Evolutionary conservation across 495 filamentous ascomycete species (phyloP).

Genomic region (Durotheca rogersii): DNA sequence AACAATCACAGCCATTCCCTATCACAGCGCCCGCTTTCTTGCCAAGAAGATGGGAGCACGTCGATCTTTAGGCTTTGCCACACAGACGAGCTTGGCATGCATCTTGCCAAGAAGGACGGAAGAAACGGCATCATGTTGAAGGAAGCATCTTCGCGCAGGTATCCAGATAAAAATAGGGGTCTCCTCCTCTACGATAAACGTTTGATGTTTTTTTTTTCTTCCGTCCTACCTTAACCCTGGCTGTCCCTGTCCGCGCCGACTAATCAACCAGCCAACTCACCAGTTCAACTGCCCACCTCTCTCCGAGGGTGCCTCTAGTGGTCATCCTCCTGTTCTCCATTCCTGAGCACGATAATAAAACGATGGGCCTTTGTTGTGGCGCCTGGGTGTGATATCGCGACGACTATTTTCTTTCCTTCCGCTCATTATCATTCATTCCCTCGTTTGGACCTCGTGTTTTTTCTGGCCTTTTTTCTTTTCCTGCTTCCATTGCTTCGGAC

Average conservation of each 20-base stretch:
- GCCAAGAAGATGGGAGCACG: conserved; percentile 17
- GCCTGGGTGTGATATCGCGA: conserved; percentile 24
- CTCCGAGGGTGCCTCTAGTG: no score
- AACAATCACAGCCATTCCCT: conserved; percentile 7
- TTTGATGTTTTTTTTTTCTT: conserved; percentile 17
- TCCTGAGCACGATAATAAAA: no score
- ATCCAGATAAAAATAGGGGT: conserved; percentile 28
- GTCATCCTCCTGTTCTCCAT: conserved; percentile 11
- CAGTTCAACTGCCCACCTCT: no score
- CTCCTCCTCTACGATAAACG: conserved; percentile 10
- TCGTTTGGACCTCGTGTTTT: conserved; percentile 5
- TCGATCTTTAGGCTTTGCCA: conserved; percentile 28
- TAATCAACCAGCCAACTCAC: neutral
- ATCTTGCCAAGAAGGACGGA: conserved; percentile 31
- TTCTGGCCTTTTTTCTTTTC: conserved; percentile 4
- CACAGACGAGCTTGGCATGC: conserved; percentile 29
- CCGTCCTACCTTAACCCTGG: no score
- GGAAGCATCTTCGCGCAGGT: conserved; percentile 5
- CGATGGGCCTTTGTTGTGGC: conserved; percentile 15
- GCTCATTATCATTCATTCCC: conserved; percentile 22
- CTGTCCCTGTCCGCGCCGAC: neutral
- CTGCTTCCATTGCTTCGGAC: conserved; percentile 10
- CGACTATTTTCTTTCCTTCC: neutral
- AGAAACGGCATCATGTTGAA: conserved; percentile 30
- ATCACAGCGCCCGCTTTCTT: conserved; percentile 20